Percentiles rank a stretch among this genome's conserved stretches.
Evolutionary conservation across 305 asterid species (phyloP).

Genomic region (Fraxinus greggii): DNA sequence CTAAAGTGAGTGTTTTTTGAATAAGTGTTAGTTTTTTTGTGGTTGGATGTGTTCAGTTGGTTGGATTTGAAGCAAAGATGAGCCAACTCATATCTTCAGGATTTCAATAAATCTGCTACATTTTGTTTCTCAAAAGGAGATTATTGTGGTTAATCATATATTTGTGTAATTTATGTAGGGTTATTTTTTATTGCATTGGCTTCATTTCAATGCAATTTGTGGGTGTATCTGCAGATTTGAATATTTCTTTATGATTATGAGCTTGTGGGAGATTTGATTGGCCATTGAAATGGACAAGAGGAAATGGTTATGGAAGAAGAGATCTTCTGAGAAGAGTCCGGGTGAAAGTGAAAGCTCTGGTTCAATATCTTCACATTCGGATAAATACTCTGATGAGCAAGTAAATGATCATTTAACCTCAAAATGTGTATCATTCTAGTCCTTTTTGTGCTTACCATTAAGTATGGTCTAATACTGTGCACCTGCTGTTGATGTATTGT

Average conservation of each 20-base stretch:
- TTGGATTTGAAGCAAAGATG: constrained; percentile 44
- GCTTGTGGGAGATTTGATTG: constrained; percentile 7
- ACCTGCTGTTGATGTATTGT: not conserved
- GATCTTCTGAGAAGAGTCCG: constrained; percentile 63
- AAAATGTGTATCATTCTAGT: not conserved
- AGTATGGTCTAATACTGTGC: not conserved
- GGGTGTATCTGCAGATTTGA: constrained; percentile 27
- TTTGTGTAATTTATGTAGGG: not conserved
- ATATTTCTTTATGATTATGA: constrained; percentile 8
- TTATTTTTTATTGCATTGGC: not conserved
- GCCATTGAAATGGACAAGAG: constrained; percentile 55
- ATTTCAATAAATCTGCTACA: constrained; percentile 11
- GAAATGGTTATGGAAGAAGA: constrained; percentile 81
- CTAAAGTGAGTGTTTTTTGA: constrained; percentile 13
- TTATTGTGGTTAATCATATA: not conserved
- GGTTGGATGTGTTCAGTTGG: constrained; percentile 28
- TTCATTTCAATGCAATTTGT: not conserved
- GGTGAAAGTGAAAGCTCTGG: constrained; percentile 77
- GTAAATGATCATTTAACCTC: constrained; percentile 26
- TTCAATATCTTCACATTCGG: constrained; percentile 62
- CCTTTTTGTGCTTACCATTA: not conserved
- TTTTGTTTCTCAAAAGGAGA: not conserved
- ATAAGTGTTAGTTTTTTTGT: constrained; percentile 15
- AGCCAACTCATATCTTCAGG: constrained; percentile 14
- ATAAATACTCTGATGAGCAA: constrained; percentile 70